These are phyloP conservation scores for Neurospora pannonica DNA, from an alignment of 495 filamentous ascomycete species.

Conservation along the genomic window DNA sequence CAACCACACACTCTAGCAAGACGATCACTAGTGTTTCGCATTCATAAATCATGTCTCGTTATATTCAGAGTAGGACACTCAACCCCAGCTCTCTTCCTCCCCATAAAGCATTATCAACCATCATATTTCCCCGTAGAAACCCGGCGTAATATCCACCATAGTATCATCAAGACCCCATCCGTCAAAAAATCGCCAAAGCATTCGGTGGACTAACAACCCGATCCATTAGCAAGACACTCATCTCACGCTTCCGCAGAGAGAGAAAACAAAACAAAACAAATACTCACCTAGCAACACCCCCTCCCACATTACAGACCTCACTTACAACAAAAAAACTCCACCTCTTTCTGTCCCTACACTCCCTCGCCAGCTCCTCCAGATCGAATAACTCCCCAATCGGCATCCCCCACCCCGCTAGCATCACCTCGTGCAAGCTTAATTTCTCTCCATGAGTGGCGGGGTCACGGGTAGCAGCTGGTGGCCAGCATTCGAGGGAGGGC, in stretches of 20 bases:
- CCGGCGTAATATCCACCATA: not conserved
- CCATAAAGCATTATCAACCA: not conserved
- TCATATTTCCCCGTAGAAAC: not conserved
- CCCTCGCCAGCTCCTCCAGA: slow-evolving; percentile 30
- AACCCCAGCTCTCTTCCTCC: not conserved
- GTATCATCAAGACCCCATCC: not conserved
- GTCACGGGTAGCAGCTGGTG: slow-evolving; percentile 4
- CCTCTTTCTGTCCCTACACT: slow-evolving; percentile 21
- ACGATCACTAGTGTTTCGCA: not conserved
- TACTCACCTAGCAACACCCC: slow-evolving; percentile 34
- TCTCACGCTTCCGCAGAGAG: not conserved
- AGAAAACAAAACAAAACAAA: not conserved
- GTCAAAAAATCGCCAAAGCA: slow-evolving; percentile 22
- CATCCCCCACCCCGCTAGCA: slow-evolving; percentile 39
- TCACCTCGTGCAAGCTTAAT: slow-evolving; percentile 32
- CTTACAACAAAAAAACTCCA: slow-evolving; percentile 41
- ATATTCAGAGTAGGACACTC: not conserved
- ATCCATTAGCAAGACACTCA: slow-evolving; percentile 1
- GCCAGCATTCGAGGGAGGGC: slow-evolving; percentile 40
- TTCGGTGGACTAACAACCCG: slow-evolving; percentile 31
- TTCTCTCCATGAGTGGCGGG: not conserved
- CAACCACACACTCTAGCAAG: not conserved
- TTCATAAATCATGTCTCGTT: not conserved
- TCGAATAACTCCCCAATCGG: slow-evolving; percentile 44
- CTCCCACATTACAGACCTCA: slow-evolving; percentile 38